These are phyloP conservation scores for Casuarina glauca DNA, from an alignment of 306 rosid species.

Conservation along the genomic window DNA sequence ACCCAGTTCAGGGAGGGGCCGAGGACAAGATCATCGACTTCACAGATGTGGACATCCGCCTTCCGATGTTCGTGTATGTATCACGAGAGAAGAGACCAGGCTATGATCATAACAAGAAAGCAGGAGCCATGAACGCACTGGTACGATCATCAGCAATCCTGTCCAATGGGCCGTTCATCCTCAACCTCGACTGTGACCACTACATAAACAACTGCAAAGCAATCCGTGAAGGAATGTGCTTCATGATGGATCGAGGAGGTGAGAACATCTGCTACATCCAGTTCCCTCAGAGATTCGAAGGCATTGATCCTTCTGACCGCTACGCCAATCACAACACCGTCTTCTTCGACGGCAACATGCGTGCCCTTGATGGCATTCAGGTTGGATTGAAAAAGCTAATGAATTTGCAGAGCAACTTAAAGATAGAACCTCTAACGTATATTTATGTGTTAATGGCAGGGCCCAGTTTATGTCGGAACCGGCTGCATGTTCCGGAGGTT, in stretches of 20 bases:
- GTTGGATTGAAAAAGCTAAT: not conserved
- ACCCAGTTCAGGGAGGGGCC: constrained; percentile 39
- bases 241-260: constrained; percentile 87
- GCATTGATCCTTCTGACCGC: constrained; percentile 87
- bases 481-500: constrained; percentile 90
- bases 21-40: constrained; percentile 48
- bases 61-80: constrained; percentile 80
- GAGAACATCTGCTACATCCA: constrained; percentile 82
- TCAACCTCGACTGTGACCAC: constrained; percentile 90
- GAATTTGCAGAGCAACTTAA: no score
- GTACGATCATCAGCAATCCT: constrained; percentile 76
- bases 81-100: constrained; percentile 90
- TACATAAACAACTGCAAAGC: constrained; percentile 90
- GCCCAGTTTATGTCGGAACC: constrained; percentile 89
- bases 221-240: constrained; percentile 88
- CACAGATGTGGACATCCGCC: constrained; percentile 71
- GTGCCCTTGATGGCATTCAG: constrained; percentile 58
- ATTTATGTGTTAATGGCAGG: constrained; percentile 28
- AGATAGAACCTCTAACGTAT: not conserved
- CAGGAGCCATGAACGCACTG: constrained; percentile 95
- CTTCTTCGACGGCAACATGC: constrained; percentile 76
- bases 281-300: constrained; percentile 96
- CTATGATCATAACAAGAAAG: constrained; percentile 91
- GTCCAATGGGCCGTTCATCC: constrained; percentile 89
- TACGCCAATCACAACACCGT: constrained; percentile 93